These are phyloP conservation scores for Parmelia sp. DNA, from an alignment of 495 filamentous ascomycete species.

Conservation along the genomic window DNA sequence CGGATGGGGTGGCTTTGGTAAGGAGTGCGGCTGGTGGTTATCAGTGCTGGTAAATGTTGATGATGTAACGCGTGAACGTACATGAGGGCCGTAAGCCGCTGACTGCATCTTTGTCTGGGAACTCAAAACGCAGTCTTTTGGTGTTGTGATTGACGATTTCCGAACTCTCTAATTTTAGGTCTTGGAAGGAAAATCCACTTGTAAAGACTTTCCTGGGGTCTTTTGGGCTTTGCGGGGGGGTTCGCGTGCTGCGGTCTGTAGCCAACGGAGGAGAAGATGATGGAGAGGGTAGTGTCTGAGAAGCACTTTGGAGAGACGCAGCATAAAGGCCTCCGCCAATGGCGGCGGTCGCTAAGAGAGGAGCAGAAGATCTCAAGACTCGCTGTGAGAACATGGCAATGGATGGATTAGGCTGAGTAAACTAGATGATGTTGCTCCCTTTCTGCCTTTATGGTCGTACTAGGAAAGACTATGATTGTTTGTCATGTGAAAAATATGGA, in stretches of 20 bases:
- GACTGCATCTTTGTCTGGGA: slow-evolving; percentile 49
- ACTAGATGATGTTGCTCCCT: background rate
- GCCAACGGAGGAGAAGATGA: background rate
- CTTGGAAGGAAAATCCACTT: background rate
- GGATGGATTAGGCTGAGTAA: background rate
- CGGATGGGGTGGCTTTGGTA: background rate
- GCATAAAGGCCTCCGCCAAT: background rate
- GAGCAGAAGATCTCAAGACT: background rate
- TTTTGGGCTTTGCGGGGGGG: background rate
- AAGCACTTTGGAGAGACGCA: background rate
- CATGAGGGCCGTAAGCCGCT: slow-evolving; percentile 39
- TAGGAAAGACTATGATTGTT: too few species aligned
- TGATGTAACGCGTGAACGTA: too few species aligned
- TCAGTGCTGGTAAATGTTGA: too few species aligned
- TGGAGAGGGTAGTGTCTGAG: background rate
- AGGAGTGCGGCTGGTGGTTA: too few species aligned
- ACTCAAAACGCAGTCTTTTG: slow-evolving; percentile 75
- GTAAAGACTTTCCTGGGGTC: background rate
- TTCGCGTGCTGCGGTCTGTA: background rate
- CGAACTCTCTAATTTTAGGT: slow-evolving; percentile 3
- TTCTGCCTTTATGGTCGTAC: too few species aligned
- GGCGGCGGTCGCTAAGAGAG: background rate
- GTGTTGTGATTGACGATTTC: slow-evolving; percentile 81
- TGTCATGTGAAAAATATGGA: too few species aligned
- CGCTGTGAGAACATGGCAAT: background rate